These are phyloP conservation scores for Tolypocladium paradoxum DNA, from an alignment of 2,329 filamentous ascomycete species.

Conservation along the genomic window DNA sequence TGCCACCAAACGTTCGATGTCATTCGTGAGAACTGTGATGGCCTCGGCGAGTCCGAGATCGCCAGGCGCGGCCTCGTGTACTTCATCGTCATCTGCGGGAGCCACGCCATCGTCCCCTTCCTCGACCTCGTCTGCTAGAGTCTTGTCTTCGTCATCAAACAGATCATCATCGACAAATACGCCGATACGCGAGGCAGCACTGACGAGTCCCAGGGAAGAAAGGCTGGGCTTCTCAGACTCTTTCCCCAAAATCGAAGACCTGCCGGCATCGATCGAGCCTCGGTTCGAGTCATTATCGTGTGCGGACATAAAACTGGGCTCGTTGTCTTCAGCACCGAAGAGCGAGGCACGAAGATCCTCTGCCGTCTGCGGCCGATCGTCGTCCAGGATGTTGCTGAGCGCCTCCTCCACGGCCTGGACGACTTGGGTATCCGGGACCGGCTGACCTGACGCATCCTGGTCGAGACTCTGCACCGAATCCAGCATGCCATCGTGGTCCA, in stretches of 20 bases:
- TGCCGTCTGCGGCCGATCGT: slow-evolving; percentile 53
- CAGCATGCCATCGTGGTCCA: slow-evolving; percentile 57
- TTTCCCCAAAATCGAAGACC: slow-evolving; percentile 23
- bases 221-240: slow-evolving; percentile 68
- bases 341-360: slow-evolving; percentile 57
- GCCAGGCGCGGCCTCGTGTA: slow-evolving; percentile 88
- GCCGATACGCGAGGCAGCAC: slow-evolving; percentile 73
- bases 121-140: slow-evolving; percentile 75
- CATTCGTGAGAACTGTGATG: slow-evolving; percentile 74
- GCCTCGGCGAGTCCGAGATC: slow-evolving; percentile 90
- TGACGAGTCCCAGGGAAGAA: slow-evolving; percentile 82
- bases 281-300: slow-evolving; percentile 50
- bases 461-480: slow-evolving; percentile 73
- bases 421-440: slow-evolving; percentile 61
- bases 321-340: slow-evolving; percentile 35
- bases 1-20: slow-evolving; percentile 78
- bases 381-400: slow-evolving; percentile 83
- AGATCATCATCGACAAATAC: slow-evolving; percentile 92
- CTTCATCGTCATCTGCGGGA: slow-evolving; percentile 51
- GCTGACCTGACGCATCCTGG: slow-evolving; percentile 45
- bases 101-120: slow-evolving; percentile 45
- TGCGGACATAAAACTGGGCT: slow-evolving; percentile 38
- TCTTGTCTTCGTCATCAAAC: slow-evolving; percentile 80
- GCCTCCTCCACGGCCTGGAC: slow-evolving; percentile 91
- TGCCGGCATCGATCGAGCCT: slow-evolving; percentile 48